Evolutionary conservation across 352 stramenopile species (phyloP).

Genomic region (Phytopythium montanum): DNA sequence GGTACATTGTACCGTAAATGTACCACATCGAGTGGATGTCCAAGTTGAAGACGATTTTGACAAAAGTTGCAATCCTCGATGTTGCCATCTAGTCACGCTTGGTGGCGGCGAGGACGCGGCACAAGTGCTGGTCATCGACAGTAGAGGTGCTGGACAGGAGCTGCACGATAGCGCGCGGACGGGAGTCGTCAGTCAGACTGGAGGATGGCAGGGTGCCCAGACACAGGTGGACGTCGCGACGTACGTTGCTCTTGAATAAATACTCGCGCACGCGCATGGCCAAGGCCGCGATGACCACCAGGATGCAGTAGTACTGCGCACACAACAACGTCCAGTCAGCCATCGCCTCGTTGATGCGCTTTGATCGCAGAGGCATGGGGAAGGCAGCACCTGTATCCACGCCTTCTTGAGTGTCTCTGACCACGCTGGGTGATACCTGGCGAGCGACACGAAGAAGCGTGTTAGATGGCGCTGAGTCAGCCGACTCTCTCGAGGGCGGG

Average conservation of each 20-base stretch:
- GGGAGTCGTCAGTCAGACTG: background rate
- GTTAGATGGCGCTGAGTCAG: background rate
- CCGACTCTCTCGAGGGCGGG: no score
- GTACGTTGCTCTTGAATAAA: slow-evolving; percentile 39
- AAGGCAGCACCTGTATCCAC: slow-evolving; percentile 60
- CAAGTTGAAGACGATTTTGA: no score
- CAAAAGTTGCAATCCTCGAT: background rate
- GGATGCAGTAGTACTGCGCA: slow-evolving; percentile 42
- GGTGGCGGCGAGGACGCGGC: background rate
- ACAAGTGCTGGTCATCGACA: slow-evolving; percentile 19
- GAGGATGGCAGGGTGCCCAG: background rate
- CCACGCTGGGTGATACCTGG: slow-evolving; percentile 58
- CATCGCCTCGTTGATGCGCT: background rate
- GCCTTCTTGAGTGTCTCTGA: slow-evolving; percentile 54
- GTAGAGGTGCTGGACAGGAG: slow-evolving; percentile 28
- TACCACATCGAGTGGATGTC: no score
- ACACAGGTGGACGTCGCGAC: background rate
- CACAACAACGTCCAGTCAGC: background rate
- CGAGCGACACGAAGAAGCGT: background rate
- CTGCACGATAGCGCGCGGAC: slow-evolving; percentile 1
- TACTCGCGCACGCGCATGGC: slow-evolving; percentile 29
- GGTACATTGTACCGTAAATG: background rate
- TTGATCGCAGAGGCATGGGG: background rate
- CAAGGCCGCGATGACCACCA: slow-evolving; percentile 30
- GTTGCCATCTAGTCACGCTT: background rate